Evolutionary conservation across 345 rosid species (phyloP), one percentile per base, ranked within the genome.

Genomic region (Noccaea caerulescens): DNA sequence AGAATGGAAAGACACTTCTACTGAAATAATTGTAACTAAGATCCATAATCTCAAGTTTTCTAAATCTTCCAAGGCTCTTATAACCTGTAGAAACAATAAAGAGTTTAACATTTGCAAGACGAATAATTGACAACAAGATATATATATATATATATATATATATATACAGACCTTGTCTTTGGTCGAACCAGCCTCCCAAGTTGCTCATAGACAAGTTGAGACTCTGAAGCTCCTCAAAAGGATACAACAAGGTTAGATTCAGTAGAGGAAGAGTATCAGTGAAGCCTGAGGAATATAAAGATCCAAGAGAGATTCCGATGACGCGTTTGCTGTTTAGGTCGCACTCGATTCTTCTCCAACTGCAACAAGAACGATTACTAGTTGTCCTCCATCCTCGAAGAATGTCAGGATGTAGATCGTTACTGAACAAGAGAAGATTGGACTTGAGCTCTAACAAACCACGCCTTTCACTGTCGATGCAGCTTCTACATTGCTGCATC

Each of bases 371-470:
- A 38, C 9, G 56, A 23, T 50, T 18, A 46, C 41, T 47, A 37
- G 18, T 45, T 14, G 8, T 47, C 16, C 8, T 58, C 66, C 73
- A 69, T 58, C 49, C 75, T 71, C 27, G 13, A 14, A n/a, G 54
- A 68, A 43, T 11, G 63, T 68, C 51, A 5, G 23, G 20, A 7
- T 43, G 63, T 32, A 12, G 12, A 13, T 67, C 62, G 2, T 9
- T 42, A 53, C 4, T 42, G 1, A 41, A 6, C n/a, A 43, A 42
- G 18, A 55, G 10, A 1, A 68, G 23, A 69, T 13, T 47, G 9
- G 32, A 9, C 49, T 73, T 76, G 52, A 73, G 41, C 50, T 80
- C 58, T 12, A 73, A 38, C 16, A 80, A 56, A 3, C 68, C 79
- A 5, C 3, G 23, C 3, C 59, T 80, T 57, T 80, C 79, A 38